Conservation (phyloP, 1,284 basidiomycete genomes). For the Cutaneotrichosporon cyanovorans region DNA sequence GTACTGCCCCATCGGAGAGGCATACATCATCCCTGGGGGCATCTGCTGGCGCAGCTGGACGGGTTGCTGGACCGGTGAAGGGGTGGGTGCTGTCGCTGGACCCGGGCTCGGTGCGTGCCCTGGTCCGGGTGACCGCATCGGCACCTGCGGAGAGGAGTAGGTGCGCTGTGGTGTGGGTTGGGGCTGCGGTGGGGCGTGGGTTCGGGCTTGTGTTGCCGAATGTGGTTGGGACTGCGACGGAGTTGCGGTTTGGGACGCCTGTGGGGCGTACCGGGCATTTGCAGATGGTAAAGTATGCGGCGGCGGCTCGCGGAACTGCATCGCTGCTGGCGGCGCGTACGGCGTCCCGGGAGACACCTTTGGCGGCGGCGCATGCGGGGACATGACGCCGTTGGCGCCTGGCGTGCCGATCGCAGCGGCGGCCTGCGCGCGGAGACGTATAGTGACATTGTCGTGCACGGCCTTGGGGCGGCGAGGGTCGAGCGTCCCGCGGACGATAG, state of each 20-base stretch:
- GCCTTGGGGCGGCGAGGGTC: conserved; percentile 36
- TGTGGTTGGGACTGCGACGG: too few species aligned
- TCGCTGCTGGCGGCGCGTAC: conserved; percentile 6
- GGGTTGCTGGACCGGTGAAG: background rate
- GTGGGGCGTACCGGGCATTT: conserved; percentile 1
- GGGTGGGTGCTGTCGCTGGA: background rate
- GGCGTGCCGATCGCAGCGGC: conserved; percentile 9
- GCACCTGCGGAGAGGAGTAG: background rate
- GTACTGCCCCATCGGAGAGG: background rate
- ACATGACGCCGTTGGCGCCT: conserved; percentile 5
- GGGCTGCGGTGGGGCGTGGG: too few species aligned
- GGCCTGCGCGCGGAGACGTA: conserved; percentile 11
- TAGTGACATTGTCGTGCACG: conserved; percentile 29
- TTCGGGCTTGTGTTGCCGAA: too few species aligned
- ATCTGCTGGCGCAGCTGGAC: background rate
- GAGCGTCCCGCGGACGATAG: conserved; percentile 34
- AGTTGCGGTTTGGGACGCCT: conserved; percentile 2
- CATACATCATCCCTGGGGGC: background rate
- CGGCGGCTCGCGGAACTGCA: conserved; percentile 12
- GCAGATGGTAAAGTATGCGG: conserved; percentile 12
- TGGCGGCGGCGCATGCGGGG: conserved; percentile 6
- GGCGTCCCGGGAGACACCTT: conserved; percentile 5
- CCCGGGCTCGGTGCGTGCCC: background rate
- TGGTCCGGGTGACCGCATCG: background rate
- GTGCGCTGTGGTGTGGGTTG: background rate